These are phyloP conservation scores for Tubosaeta brunneosetosa DNA, from an alignment of 768 basidiomycete species.

Conservation along the genomic window DNA sequence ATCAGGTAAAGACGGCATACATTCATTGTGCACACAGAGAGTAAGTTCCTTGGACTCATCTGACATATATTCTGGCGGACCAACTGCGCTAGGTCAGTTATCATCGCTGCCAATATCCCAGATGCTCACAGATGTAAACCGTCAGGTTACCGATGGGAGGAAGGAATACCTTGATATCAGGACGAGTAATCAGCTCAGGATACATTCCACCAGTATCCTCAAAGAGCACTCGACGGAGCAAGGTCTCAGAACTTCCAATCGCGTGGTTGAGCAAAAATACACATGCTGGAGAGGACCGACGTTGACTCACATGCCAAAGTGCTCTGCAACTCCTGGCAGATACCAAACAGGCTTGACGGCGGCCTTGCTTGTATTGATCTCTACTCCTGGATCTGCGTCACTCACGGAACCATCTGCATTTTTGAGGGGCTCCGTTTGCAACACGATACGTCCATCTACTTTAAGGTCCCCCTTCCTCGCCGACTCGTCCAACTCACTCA, in stretches of 20 bases:
- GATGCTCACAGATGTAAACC: conserved; percentile 78
- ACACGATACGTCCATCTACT: conserved; percentile 80
- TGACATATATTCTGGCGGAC: conserved; percentile 71
- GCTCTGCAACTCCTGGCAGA: conserved; percentile 85
- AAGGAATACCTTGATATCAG: conserved; percentile 93
- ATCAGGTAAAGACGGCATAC: conserved; percentile 36
- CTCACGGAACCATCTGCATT: conserved; percentile 62
- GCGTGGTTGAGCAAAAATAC: neutral
- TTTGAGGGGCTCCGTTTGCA: conserved; percentile 57
- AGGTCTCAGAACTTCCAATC: conserved; percentile 61
- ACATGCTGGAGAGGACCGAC: neutral
- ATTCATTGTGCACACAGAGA: conserved; percentile 91
- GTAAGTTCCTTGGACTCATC: conserved; percentile 80
- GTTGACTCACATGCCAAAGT: conserved; percentile 80
- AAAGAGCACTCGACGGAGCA: conserved; percentile 87
- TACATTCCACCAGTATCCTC: conserved; percentile 97
- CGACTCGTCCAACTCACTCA: conserved; percentile 86
- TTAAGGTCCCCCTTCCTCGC: conserved; percentile 64
- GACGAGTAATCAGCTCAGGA: conserved; percentile 91
- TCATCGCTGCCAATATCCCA: neutral
- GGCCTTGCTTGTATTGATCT: conserved; percentile 86
- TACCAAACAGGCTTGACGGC: conserved; percentile 98
- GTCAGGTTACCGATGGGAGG: conserved; percentile 92
- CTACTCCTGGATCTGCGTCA: conserved; percentile 68
- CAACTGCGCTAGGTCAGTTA: conserved; percentile 46